Base-by-base conservation (phyloP, 176 grass and related monocot genomes). In the Bothriochloa decipiens region DNA sequence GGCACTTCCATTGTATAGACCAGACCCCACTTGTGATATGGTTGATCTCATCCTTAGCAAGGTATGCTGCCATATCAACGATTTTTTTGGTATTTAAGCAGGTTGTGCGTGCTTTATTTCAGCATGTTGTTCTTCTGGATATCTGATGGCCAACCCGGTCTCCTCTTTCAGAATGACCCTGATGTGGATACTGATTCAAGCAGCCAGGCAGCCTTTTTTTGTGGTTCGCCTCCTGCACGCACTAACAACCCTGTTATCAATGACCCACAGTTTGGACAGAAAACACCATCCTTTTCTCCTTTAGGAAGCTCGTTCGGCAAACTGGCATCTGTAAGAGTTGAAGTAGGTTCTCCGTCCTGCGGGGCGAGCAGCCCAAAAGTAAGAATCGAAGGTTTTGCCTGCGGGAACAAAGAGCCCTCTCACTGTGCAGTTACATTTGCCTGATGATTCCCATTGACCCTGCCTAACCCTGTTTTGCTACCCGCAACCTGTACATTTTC, bases 331-430 rank as follows among this genome's bases (percentile, higher is more conserved):
- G 90, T 80, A n/a, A n/a, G n/a, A n/a, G n/a, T n/a, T n/a, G n/a
- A n/a, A 72, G 86, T 86, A 66, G 89, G 88, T 82, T 93, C 92
- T 72, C 95, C 95, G 11, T 86, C 92, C 50, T 97, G 88, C 7
- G 75, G 57, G 57, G 86, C 84, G 27, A 91, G 89, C 41, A 95
- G 86, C 76, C 95, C 92, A 3, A 91, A 97, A 85, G 92, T 90
- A 62, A 97, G 95, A 84, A 86, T 97, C 0, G 92, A 97, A 91
- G 95, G 95, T 65, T 97, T 97, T 81, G 74, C 90, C 76, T 93
- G 91, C 36, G 73, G 92, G 78, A 91, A 81, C 82, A 90, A 94
- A 14, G 91, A 93, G 61, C 70, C 89, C 62, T 42, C 91, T 32
- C 82, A 87, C 35, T 80, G 87, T 74, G 89, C 88, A 80, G 82